Percentiles rank a stretch among this genome's conserved stretches.
Conservation (phyloP, 2,329 filamentous ascomycete genomes). For the Ascochyta fabae region DNA sequence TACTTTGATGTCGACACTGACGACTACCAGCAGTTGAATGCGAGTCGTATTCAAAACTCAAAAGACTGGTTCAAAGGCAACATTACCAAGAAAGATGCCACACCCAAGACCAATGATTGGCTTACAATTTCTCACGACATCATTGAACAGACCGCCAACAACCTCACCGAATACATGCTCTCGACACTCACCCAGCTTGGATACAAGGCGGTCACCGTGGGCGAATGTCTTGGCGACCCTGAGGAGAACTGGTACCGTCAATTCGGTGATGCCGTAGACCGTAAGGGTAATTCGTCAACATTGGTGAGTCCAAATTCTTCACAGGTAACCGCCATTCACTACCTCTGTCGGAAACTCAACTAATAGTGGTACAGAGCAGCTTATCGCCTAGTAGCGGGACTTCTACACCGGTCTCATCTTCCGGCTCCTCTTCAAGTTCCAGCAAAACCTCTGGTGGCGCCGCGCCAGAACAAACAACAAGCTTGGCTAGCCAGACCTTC, state of each 20-base stretch:
- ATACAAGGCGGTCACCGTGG: conserved; percentile 55
- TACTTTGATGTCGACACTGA: conserved; percentile 68
- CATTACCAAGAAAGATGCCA: conserved; percentile 44
- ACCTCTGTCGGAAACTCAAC: background rate
- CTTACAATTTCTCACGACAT: conserved; percentile 62
- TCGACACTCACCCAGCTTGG: conserved; percentile 48
- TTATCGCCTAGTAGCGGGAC: background rate
- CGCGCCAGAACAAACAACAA: background rate
- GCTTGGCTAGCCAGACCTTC: background rate
- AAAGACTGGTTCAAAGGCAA: conserved; percentile 60
- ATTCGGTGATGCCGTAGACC: conserved; percentile 13
- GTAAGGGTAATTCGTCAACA: background rate
- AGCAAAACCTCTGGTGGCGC: background rate
- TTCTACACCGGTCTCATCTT: background rate
- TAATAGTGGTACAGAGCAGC: background rate
- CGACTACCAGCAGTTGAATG: conserved; percentile 64
- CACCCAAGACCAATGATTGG: conserved; percentile 46
- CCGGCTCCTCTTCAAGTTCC: background rate
- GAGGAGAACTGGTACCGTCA: conserved; percentile 57
- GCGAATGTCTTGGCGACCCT: conserved; percentile 56
- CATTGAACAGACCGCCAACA: conserved; percentile 53
- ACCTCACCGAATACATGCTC: conserved; percentile 55
- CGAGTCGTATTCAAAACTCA: conserved; percentile 58
- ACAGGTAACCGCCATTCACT: background rate
- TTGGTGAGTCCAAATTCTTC: background rate